Conservation (phyloP, 78 protist species). For the Salpingoeca rosetta region DNA sequence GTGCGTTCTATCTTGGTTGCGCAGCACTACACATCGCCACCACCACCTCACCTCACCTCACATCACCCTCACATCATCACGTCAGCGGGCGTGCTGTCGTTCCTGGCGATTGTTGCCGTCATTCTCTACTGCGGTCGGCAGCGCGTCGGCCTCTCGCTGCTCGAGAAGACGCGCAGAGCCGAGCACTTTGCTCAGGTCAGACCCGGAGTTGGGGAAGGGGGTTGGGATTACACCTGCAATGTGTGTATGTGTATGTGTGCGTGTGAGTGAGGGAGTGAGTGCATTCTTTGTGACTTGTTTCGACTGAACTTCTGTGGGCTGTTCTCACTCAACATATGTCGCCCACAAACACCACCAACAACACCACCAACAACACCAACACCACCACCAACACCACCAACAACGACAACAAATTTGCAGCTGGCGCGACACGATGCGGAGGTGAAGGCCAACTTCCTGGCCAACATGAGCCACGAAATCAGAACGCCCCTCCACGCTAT, state of each 20-base stretch:
- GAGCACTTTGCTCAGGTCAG: neutral
- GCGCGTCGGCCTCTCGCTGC: neutral
- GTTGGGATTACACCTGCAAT: neutral
- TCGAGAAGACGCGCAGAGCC: neutral
- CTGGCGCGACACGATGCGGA: neutral
- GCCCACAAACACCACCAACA: neutral
- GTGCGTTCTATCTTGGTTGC: too few species aligned
- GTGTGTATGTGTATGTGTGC: neutral
- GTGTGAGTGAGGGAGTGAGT: neutral
- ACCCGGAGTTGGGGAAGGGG: neutral
- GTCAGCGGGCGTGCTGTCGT: neutral
- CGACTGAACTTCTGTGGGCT: neutral
- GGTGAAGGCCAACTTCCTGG: neutral
- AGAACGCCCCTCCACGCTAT: neutral
- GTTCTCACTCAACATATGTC: neutral
- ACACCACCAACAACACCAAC: neutral
- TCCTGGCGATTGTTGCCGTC: neutral
- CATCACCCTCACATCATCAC: too few species aligned
- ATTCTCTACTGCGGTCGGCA: neutral
- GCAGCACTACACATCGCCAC: too few species aligned
- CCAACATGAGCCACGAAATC: neutral
- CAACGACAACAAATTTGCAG: neutral
- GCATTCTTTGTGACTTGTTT: neutral
- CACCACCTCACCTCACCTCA: too few species aligned
- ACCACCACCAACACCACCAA: neutral